Evolutionary conservation across 176 grass and related monocot genomes (phyloP), one percentile per base, ranked within the genome.

Genomic region (Calamus simplicifolius): DNA sequence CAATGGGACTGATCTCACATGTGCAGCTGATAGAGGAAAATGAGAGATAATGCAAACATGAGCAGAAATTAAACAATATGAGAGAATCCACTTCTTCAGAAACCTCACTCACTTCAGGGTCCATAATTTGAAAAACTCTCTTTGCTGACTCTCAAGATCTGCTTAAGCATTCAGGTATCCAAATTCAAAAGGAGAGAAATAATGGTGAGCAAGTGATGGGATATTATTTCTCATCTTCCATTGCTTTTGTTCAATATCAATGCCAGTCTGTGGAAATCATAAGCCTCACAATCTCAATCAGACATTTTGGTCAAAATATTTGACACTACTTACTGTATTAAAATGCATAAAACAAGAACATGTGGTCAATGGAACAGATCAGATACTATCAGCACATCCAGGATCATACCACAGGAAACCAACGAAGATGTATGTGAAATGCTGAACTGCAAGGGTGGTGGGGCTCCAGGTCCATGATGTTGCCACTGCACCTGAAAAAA

Each of bases 121-220:
- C 93, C 93, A 97, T 19, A 97, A 58, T 75, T 85, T 84, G 72
- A 97, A 71, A 75, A 97, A 97, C 66, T 91, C 87, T 69, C 71
- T 82, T 68, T 78, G 75, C 63, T 80, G 93, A 64, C 29, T 81
- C 69, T 85, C 81, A 67, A 62, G 67, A 79, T 85, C 66, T 3
- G 62, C 53, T 77, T 91, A 62, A 62, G 66, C 61, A 77, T 29
- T 52, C 69, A 97, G 69, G 82, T 67, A 78, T 67, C 91, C 56
- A 68, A 92, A 73, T 85, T 97, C 84, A 63, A 73, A 68, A 82
- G 77, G 74, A n/a, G 92, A 84, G 56, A 97, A 97, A 82, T 91
- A 97, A 54, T 84, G 87, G 27, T 31, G 67, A 69, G 92, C 81
- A 49, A 97, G 74, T 79, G 87, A 77, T 15, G 78, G 71, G 58